Base-by-base conservation (phyloP, 495 filamentous ascomycete species). In the Penicillium desertorum region DNA sequence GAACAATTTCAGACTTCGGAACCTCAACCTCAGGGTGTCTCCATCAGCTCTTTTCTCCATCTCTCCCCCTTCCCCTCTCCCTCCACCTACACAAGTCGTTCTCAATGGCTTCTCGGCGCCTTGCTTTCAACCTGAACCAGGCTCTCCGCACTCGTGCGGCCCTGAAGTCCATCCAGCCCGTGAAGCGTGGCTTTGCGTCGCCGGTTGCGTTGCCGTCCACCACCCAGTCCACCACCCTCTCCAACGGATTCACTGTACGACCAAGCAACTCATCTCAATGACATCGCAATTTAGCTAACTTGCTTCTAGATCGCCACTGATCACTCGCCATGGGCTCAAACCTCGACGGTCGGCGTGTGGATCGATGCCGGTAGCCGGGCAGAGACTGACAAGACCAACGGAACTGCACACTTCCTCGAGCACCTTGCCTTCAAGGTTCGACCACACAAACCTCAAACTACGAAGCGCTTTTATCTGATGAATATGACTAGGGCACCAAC, bases 371-470 rank as follows among this genome's bases (percentile, higher is more conserved):
- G 94, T 75, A 95, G 90, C 76, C 84, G 94, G 73, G 92, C 94
- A 75, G 94, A 99, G 84, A 99, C 94, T 64, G 90, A 94, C 79
- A 90, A 88, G 85, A 96, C 92, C 67, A 98, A 96, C 82, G 94
- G 94, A 79, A 98, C 95, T 59, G 94, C 94, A 59, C 94, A 99
- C 81, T 99, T 98, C 83, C 84, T 99, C 61, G 94, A 99, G 81
- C 94, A 99, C 78, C 84, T 99, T 72, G 95, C 95, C 66, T 99
- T 99, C 85, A 99, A 99, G 88, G 92, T 96, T 56, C 39, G 54
- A 49, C 10, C 20, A 34, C 43, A 49, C 39, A 32, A 48, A 45
- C 20, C 42, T 36, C 19, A 60, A 47, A 59, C 7, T 16, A 2
- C 11, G 34, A 51, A 36, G 54, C 48, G 43, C 51, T 60, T 65